A percentile compares a stretch with the other conserved stretches of the same genome.
phyloP scores from a whole-genome alignment of 768 basidiomycete genomes.

The Austroboletus festivus region DNA sequence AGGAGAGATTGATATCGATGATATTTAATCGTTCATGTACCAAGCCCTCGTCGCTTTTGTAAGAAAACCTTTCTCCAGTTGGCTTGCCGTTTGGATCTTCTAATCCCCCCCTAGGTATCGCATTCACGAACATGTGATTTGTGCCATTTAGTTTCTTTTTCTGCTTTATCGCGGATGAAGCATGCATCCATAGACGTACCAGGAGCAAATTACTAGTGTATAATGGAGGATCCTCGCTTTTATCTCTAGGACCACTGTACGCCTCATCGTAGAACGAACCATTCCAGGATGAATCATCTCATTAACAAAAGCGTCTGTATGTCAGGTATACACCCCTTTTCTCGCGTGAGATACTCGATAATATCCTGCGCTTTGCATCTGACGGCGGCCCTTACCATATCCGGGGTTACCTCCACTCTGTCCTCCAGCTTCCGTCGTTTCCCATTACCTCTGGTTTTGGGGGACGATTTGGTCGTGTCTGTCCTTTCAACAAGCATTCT shows the following conservation, averaged over 20 bases:
- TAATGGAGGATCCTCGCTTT: slow-evolving; percentile 12
- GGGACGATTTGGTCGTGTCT: slow-evolving; percentile 23
- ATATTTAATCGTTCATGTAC: slow-evolving; percentile 53
- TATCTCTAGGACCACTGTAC: neutral
- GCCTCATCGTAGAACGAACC: neutral
- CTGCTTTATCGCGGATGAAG: slow-evolving; percentile 13
- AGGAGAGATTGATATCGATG: slow-evolving; percentile 86
- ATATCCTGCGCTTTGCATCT: slow-evolving; percentile 65
- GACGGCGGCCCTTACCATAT: slow-evolving; percentile 67
- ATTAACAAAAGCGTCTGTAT: slow-evolving; percentile 56
- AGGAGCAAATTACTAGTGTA: slow-evolving; percentile 17
- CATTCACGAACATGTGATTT: slow-evolving; percentile 9
- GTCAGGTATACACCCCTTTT: slow-evolving; percentile 73
- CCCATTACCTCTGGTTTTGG: slow-evolving; percentile 15
- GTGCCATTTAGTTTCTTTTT: slow-evolving; percentile 4
- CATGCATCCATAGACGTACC: slow-evolving; percentile 25
- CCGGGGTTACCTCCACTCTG: slow-evolving; percentile 48
- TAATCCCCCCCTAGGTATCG: slow-evolving; percentile 12
- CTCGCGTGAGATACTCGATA: slow-evolving; percentile 62
- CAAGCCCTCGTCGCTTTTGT: slow-evolving; percentile 12
- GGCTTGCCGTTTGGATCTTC: neutral
- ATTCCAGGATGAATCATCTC: slow-evolving; percentile 22
- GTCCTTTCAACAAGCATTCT: slow-evolving; percentile 72
- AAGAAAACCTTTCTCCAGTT: slow-evolving; percentile 1
- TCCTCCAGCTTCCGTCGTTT: slow-evolving; percentile 61